These are phyloP conservation scores for Colletotrichum sidae DNA, from an alignment of 2,329 filamentous ascomycete genomes.

Conservation along the genomic window DNA sequence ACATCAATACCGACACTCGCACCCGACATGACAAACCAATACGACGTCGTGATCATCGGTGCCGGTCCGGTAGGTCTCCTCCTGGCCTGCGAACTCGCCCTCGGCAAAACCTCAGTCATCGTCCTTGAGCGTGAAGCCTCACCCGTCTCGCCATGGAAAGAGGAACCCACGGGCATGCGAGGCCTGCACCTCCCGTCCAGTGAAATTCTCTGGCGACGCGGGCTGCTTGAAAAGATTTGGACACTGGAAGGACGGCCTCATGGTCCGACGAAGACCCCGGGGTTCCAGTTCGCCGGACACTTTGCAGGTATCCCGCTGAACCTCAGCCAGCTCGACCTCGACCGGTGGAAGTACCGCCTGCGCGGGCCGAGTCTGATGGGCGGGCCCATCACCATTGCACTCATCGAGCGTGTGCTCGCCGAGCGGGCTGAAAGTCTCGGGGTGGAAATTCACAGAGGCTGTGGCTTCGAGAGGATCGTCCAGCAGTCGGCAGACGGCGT, in stretches of 20 bases:
- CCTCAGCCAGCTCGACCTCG: conserved; percentile 43
- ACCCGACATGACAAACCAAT: conserved; percentile 25
- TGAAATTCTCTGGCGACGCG: conserved; percentile 52
- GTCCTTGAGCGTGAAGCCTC: conserved; percentile 57
- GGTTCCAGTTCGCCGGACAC: conserved; percentile 47
- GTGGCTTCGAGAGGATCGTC: conserved; percentile 40
- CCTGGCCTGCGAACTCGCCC: conserved; percentile 50
- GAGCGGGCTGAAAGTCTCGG: conserved; percentile 43
- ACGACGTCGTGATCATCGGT: conserved; percentile 51
- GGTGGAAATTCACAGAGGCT: conserved; percentile 44
- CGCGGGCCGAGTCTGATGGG: conserved; percentile 43
- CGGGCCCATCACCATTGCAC: conserved; percentile 39
- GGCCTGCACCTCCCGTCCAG: conserved; percentile 49
- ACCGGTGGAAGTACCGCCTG: conserved; percentile 46
- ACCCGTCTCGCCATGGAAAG: conserved; percentile 43
- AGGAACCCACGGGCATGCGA: conserved; percentile 42
- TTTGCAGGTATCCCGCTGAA: conserved; percentile 47
- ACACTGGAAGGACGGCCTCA: conserved; percentile 31
- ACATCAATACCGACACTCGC: too few relatives aligned
- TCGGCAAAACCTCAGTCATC: conserved; percentile 47
- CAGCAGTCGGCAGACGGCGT: conserved; percentile 40
- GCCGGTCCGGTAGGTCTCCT: conserved; percentile 51
- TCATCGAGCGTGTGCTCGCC: conserved; percentile 38
- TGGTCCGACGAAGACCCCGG: conserved; percentile 34
- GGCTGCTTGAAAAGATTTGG: conserved; percentile 47